phyloP scores from a whole-genome alignment of 1,139 yeast genomes.

The Geotrichum histeridarum region DNA sequence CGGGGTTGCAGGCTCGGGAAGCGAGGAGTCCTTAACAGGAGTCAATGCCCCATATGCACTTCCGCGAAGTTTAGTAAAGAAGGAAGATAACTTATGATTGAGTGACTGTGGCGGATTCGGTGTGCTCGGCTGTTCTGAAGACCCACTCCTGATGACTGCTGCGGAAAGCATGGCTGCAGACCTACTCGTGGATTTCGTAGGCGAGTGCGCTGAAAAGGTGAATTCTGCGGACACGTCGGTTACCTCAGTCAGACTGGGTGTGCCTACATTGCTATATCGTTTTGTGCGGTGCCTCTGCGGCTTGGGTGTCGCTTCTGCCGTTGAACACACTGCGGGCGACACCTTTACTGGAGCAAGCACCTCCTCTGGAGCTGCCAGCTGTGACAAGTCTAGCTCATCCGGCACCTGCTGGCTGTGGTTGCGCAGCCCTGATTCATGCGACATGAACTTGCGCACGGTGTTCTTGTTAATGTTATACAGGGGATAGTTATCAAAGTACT shows the following conservation, averaged over 20 bases:
- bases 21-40: no score
- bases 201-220: not conserved
- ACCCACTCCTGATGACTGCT: not conserved
- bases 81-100: conserved; percentile 5
- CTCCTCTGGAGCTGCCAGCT: conserved; percentile 1
- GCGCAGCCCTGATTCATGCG: conserved; percentile 5
- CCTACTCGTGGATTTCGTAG: not conserved
- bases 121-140: not conserved
- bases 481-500: conserved; percentile 3
- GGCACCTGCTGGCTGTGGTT: not conserved
- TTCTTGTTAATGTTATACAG: not conserved
- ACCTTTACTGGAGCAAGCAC: not conserved
- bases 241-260: not conserved
- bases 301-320: not conserved
- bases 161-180: not conserved
- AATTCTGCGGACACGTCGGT: conserved; percentile 4
- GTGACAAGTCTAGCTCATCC: not conserved
- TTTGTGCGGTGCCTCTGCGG: conserved; percentile 3
- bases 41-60: not conserved
- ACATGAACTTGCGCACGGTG: conserved; percentile 4
- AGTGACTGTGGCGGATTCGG: not conserved
- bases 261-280: conserved; percentile 1
- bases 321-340: not conserved
- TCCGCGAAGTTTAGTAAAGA: conserved; percentile 5
- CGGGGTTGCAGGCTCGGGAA: not conserved